Evolutionary conservation across 2,329 filamentous ascomycete genomes (phyloP), one percentile per base, ranked within the genome.

Genomic region (Daldinia eschscholtzii): DNA sequence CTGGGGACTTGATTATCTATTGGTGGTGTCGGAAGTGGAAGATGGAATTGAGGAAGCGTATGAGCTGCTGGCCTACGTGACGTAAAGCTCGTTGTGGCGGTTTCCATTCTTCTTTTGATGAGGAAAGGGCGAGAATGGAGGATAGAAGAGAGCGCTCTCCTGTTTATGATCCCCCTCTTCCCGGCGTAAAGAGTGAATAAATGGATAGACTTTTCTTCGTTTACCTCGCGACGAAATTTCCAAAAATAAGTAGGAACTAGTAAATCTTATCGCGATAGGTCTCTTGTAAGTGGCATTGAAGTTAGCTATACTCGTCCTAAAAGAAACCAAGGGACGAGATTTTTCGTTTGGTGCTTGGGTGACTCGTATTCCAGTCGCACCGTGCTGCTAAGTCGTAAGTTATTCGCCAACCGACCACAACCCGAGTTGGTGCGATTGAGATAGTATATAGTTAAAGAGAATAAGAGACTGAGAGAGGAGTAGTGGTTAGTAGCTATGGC

Each of bases 41-140:
- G 76, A 39, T 77, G 74, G 60, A 77, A 78, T 10, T 76, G 76
- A 67, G 91, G 91, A 70, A 94, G 85, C 74, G 87, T 87, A 65
- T 87, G 88, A 70, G 91, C 89, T 76, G 91, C 91, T 76, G 89
- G 88, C 80, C 91, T 88, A 76, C 92, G 88, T 79, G 90, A 86
- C 73, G 90, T 88, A 78, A 94, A 89, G 82, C 91, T 91, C 53
- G 74, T 74, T 50, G 71, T 64, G 60, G 67, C 72, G 68, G 70
- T 61, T 75, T 78, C 76, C 77, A 78, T 78, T 76, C 77, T 78
- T 61, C 69, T 74, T 67, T 57, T 68, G 20, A 9, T 3, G 58
- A 46, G 41, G 18, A 59, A 35, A 33, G 41, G 62, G 50, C 57
- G 58, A 55, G 35, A 55, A 20, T 41, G 35, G 30, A 30, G 26